Evolutionary conservation across 148 eudicot species (phyloP), one percentile per base, ranked within the genome.

Genomic region (Nyssa sinensis): DNA sequence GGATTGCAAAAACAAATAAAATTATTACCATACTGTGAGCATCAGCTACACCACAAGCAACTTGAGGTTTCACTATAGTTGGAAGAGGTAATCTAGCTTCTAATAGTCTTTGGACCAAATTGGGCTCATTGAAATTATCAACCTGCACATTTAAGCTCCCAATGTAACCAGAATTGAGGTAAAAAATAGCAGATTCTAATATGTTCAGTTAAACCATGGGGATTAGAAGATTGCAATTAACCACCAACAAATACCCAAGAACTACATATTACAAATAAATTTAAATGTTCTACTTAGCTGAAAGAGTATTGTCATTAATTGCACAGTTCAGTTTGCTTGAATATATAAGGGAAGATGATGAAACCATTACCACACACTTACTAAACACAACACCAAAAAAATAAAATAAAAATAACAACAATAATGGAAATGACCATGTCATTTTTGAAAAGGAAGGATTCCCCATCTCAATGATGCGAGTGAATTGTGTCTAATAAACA

Each of bases 31-130:
- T 94, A 77, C 91, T 92, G 83, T 94, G 98, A 70, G 98, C 91
- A 86, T 92, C 87, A 78, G 92, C 79, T 33, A 94, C 93, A 60
- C 98, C 98, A 81, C 98, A 94, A 27, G 97, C 98, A 82, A 92
- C 96, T 90, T 92, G 98, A 79, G 98, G 92, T 81, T 94, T 94
- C 80, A 94, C 98, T 53, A 94, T 92, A 78, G 83, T 84, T 33
- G 98, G 97, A 58, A 81, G 83, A 66, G 90, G 82, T 70, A 94
- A 74, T 75, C 86, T 82, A 39, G 96, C 92, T 32, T 88, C 92
- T 44, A 74, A 80, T 33, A 94, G 82, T 78, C 77, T 81, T 67
- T 79, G 75, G 21, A 33, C 78, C 82, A 92, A 85, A 81, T 85
- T 75, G 77, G 85, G 84, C 57, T 83, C 90, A 67, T 83, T 58